Evolutionary conservation across 345 rosid genomes (phyloP), one percentile per base, ranked within the genome.

Genomic region (Sonneratia caseolaris): DNA sequence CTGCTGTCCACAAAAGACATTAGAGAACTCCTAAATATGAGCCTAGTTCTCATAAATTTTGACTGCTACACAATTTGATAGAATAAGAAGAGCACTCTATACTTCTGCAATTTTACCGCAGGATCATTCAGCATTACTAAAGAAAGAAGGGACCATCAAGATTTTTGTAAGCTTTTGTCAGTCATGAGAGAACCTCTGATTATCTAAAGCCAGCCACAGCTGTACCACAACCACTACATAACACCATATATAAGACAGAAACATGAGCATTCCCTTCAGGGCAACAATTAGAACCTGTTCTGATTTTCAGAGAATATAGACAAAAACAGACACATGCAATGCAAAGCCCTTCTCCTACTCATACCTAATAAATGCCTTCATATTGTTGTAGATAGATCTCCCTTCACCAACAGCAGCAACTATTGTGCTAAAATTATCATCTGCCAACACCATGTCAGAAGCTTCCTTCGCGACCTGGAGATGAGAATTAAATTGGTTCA

Each of bases 321-420:
- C 45, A 42, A 42, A 42, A 42, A 9, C 45, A 40, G 55, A 48
- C n/a, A 55, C 7, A 55, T n/a, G 64, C 64, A 57, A 1, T 42
- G 5, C 45, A 42, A 42, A 57, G 64, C 64, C 64, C 64, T 57
- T 57, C 35, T 57, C 10, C 7, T 9, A 57, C 5, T 22, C 75
- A 11, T 64, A 86, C 93, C 91, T 89, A 80, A 89, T 87, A 71
- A 89, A 89, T 62, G 94, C 91, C 82, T 89, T 89, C 94, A 89
- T 89, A 75, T 89, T 89, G 71, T 80, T 68, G 76, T 89, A 89
- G 65, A 87, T 89, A 71, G 91, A 87, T 76, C 93, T 81, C 76
- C 93, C 93, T 79, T 89, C 93, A 37, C 86, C 88, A 59, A 89
- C 83, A 37, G 94, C 94, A 49, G 88, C 76, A 72, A 89, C 94